Evolutionary conservation across 2,329 filamentous ascomycete genomes (phyloP), one percentile per base, ranked within the genome.

Genomic region (Epichloe baconii): DNA sequence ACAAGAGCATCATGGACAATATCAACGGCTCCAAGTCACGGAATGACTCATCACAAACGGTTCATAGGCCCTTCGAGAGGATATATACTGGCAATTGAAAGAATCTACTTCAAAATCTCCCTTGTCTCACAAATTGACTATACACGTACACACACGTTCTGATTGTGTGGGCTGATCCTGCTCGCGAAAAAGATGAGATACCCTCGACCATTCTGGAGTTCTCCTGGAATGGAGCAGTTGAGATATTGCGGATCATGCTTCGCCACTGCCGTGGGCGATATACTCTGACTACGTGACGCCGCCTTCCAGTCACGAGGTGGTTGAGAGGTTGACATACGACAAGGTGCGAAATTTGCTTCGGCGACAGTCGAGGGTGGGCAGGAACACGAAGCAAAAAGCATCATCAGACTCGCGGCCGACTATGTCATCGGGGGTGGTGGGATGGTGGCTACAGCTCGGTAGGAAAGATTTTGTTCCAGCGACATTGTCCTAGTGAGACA

Each of bases 381-480:
- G 7, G 53, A 55, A 10, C 59, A 59, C 2, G 50, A 48, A n/a
- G 50, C 57, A 48, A 62, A 51, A 23, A 45, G 6, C 6, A 47
- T 31, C 14, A 19, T 42, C 19, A 50, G 14, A 5, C 47, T 60
- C n/a, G 55, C 54, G 38, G 71, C 65, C 15, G 68, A 73, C 56
- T 75, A 74, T 38, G 56, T 76, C 2, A 59, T 71, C 26, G 71
- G 70, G 0, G 73, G 71, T 54, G 73, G 76, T 58, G 73, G 72
- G 73, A 76, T 58, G 73, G 72, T 6, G 69, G 66, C 3, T 66
- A 65, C 38, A 69, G 66, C 53, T 65, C 74, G 4, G 63, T 72
- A 21, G 63, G 65, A n/a, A 61, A 62, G 41, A 73, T 11, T 70
- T 71, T 58, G 69, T 70, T 17, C 26, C 47, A 50, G 59, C 61